phyloP scores from a whole-genome alignment of 2,329 filamentous ascomycete genomes.

The Cladosporium sp. region DNA sequence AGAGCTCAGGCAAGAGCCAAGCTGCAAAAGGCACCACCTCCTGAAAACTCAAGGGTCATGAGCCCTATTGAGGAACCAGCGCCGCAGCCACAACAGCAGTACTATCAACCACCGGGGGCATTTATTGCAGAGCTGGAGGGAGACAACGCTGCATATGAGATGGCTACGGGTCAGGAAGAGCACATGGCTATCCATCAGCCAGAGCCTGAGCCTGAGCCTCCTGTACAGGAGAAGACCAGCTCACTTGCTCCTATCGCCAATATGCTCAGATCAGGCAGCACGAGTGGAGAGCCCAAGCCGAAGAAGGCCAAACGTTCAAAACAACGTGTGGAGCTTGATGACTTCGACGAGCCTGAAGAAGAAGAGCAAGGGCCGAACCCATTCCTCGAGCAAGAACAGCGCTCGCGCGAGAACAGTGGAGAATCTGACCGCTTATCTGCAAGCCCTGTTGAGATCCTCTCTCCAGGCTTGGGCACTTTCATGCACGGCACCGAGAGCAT shows the following conservation, averaged over 20 bases:
- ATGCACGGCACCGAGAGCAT: constrained; percentile 36
- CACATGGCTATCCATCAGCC: constrained; percentile 20
- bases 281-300: constrained; percentile 39
- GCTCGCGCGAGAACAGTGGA: constrained; percentile 17
- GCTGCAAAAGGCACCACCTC: constrained; percentile 21
- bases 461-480: constrained; percentile 32
- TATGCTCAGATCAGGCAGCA: constrained; percentile 37
- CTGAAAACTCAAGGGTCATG: constrained; percentile 9
- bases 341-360: constrained; percentile 57
- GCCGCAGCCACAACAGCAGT: constrained; percentile 6
- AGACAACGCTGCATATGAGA: constrained; percentile 34
- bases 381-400: constrained; percentile 27
- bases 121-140: constrained; percentile 37
- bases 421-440: constrained; percentile 55
- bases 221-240: constrained; percentile 16
- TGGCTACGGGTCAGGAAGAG: constrained; percentile 42
- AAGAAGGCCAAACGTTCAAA: constrained; percentile 58
- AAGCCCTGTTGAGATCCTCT: constrained; percentile 64
- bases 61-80: neutral
- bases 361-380: constrained; percentile 18
- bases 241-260: constrained; percentile 38
- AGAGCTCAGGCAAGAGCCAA: constrained; percentile 18
- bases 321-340: constrained; percentile 63
- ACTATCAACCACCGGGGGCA: constrained; percentile 6
- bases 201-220: constrained; percentile 9